These are phyloP conservation scores for Xylaria arbuscula DNA, from an alignment of 2,329 filamentous ascomycete species.

Conservation along the genomic window DNA sequence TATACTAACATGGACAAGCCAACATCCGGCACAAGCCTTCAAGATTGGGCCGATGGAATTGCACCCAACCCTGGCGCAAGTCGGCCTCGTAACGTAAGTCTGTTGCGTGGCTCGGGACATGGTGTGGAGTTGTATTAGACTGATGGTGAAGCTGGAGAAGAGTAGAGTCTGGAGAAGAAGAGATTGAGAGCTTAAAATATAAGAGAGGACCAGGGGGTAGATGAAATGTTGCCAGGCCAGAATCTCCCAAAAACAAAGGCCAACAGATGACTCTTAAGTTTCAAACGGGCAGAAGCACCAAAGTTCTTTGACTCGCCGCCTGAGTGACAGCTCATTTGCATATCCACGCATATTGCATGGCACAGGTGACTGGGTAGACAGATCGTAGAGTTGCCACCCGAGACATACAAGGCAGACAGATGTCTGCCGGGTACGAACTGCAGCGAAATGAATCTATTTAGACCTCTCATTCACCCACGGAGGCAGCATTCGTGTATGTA, in stretches of 20 bases:
- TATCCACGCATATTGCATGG: background rate
- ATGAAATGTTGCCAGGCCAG: background rate
- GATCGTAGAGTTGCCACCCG: background rate
- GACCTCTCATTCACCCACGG: background rate
- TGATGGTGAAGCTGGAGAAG: background rate
- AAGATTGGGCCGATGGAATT: background rate
- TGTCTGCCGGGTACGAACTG: background rate
- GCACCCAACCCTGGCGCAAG: background rate
- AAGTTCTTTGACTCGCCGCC: background rate
- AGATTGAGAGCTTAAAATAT: background rate
- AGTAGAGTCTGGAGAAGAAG: background rate
- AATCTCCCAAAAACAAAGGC: background rate
- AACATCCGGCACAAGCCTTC: slow-evolving; percentile 1
- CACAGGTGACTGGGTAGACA: background rate
- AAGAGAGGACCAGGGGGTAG: background rate
- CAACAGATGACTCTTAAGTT: background rate
- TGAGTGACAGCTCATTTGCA: background rate
- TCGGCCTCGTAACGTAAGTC: background rate
- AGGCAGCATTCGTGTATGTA: background rate
- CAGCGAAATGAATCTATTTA: background rate
- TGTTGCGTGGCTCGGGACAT: background rate
- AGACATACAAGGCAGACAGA: background rate
- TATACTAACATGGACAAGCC: background rate
- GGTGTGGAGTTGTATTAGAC: background rate
- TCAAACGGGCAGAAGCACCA: background rate